A percentile compares a stretch with the other conserved stretches of the same genome.
phyloP scores from a whole-genome alignment of 257 asterid genomes.

The Solanum dulcamara region DNA sequence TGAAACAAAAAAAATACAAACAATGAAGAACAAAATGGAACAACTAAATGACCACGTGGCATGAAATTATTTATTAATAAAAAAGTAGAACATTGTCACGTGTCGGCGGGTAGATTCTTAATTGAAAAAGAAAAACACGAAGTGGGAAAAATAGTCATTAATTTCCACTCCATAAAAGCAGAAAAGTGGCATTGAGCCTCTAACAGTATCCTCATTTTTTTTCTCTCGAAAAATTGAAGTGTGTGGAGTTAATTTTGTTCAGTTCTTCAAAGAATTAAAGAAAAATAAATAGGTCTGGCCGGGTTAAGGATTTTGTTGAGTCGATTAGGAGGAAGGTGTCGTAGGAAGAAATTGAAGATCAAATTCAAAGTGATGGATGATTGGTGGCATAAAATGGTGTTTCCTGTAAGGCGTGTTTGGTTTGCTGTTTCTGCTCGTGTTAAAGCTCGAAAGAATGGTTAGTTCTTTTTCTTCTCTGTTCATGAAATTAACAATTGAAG shows the following conservation, averaged over 20 bases:
- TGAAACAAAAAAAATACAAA: background rate
- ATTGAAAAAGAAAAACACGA: background rate
- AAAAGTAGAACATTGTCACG: conserved; percentile 16
- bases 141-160: conserved; percentile 14
- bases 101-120: conserved; percentile 45
- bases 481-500: background rate
- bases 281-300: conserved; percentile 38
- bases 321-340: conserved; percentile 42
- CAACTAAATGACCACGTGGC: conserved; percentile 40
- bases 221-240: background rate
- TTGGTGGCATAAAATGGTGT: conserved; percentile 68
- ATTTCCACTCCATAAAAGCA: conserved; percentile 5
- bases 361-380: conserved; percentile 40
- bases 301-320: conserved; percentile 43
- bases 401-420: conserved; percentile 74
- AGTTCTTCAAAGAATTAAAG: background rate
- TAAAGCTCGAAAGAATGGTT: conserved; percentile 60
- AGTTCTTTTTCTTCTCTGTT: background rate
- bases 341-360: conserved; percentile 46
- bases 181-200: background rate
- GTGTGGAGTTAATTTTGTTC: background rate
- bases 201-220: background rate
- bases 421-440: conserved; percentile 50
- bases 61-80: background rate
- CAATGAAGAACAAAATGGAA: background rate